Evolutionary conservation across 23 red algal species (phyloP).

Genomic region (Gracilaria domingensis): DNA sequence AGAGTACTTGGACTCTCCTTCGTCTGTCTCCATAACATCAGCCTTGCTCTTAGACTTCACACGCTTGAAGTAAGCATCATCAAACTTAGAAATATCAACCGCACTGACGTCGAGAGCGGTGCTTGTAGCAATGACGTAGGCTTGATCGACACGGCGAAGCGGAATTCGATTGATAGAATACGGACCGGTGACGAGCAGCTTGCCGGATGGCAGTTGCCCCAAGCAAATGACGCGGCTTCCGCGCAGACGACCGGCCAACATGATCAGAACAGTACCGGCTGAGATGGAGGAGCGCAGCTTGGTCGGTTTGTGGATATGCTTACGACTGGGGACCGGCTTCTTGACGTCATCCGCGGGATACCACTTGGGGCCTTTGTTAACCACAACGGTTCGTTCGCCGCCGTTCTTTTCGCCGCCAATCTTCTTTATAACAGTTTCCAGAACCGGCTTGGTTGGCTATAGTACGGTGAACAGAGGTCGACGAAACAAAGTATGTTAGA

Average conservation of each 20-base stretch:
- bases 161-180: conserved; percentile 92
- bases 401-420: conserved; percentile 84
- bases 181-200: conserved; percentile 93
- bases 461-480: neutral
- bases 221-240: conserved; percentile 91
- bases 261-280: conserved; percentile 84
- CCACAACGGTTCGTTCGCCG: conserved; percentile 44
- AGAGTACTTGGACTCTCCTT: conserved; percentile 42
- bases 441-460: conserved; percentile 28
- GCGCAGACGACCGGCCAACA: conserved; percentile 81
- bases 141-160: conserved; percentile 90
- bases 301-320: conserved; percentile 80
- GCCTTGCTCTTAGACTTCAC: conserved; percentile 54
- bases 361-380: conserved; percentile 65
- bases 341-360: conserved; percentile 84
- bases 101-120: conserved; percentile 81
- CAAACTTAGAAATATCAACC: conserved; percentile 76
- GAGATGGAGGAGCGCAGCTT: conserved; percentile 90
- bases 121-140: conserved; percentile 91
- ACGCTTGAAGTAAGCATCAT: conserved; percentile 95
- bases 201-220: conserved; percentile 79
- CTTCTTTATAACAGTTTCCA: conserved; percentile 64
- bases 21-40: conserved; percentile 67
- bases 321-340: conserved; percentile 77
- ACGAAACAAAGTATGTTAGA: neutral